Conservation (phyloP, 345 rosid genomes). For the Aquilaria sinensis region DNA sequence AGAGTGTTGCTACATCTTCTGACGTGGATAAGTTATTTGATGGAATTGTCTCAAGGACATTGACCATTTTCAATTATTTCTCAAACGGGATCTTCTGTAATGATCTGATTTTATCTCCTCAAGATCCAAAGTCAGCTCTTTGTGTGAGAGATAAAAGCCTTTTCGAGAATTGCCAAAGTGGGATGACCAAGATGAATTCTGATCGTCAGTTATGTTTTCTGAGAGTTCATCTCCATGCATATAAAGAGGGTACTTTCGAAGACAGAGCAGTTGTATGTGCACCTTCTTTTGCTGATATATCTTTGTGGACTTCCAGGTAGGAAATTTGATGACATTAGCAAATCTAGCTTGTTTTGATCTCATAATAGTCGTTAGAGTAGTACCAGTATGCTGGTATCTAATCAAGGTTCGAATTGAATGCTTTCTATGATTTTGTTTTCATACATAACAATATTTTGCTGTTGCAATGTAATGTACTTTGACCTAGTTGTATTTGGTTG, state of each 20-base stretch:
- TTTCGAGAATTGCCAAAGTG: slow-evolving; percentile 18
- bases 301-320: slow-evolving; percentile 54
- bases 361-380: too few species aligned
- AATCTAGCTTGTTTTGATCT: too few species aligned
- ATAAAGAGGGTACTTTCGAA: slow-evolving; percentile 68
- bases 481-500: background rate
- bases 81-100: slow-evolving; percentile 34
- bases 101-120: slow-evolving; percentile 41
- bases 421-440: too few species aligned
- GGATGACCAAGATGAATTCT: slow-evolving; percentile 20
- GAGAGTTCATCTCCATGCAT: slow-evolving; percentile 72
- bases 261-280: slow-evolving; percentile 83
- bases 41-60: slow-evolving; percentile 61
- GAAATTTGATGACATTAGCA: background rate
- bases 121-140: slow-evolving; percentile 18
- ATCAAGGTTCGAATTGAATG: too few species aligned
- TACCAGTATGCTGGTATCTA: too few species aligned
- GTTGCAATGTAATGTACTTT: too few species aligned
- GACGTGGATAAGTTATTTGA: slow-evolving; percentile 22
- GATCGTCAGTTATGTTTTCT: slow-evolving; percentile 49
- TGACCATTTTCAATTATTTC: slow-evolving; percentile 28
- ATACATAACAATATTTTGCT: too few species aligned
- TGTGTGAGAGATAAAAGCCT: slow-evolving; percentile 28
- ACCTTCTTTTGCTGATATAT: slow-evolving; percentile 46
- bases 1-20: slow-evolving; percentile 9